These are phyloP conservation scores for Talaromyces sp. DNA, from an alignment of 2,329 filamentous ascomycete species.

Conservation along the genomic window DNA sequence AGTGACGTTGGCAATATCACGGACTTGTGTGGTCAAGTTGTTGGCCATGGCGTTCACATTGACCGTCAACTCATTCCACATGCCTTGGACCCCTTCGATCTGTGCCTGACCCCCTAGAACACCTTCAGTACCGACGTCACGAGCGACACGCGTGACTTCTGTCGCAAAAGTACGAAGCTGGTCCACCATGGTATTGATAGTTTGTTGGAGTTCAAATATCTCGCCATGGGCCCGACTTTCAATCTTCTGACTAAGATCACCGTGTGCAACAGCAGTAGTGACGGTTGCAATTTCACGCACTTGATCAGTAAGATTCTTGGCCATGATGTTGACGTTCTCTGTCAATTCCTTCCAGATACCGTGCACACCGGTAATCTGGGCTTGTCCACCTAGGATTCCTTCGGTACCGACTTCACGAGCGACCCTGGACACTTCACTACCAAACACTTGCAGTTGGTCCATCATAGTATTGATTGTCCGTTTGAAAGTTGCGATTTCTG, in stretches of 20 bases:
- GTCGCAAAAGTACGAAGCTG: slow-evolving; percentile 74
- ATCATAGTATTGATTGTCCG: slow-evolving; percentile 96
- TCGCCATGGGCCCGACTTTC: slow-evolving; percentile 70
- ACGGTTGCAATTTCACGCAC: slow-evolving; percentile 77
- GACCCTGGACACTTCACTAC: slow-evolving; percentile 84
- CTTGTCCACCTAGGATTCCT: slow-evolving; percentile 82
- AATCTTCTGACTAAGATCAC: slow-evolving; percentile 74
- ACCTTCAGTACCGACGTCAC: slow-evolving; percentile 76
- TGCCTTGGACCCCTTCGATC: slow-evolving; percentile 74
- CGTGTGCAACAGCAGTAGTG: slow-evolving; percentile 71
- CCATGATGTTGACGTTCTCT: slow-evolving; percentile 76
- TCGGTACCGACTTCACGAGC: slow-evolving; percentile 90
- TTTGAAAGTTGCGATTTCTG: slow-evolving; percentile 92
- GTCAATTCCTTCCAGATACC: slow-evolving; percentile 94
- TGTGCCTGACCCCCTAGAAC: slow-evolving; percentile 75
- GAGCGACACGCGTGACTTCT: slow-evolving; percentile 72
- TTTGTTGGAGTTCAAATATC: slow-evolving; percentile 72
- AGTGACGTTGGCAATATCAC: slow-evolving; percentile 79
- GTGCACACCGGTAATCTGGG: slow-evolving; percentile 80
- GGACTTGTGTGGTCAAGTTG: slow-evolving; percentile 79
- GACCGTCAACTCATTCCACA: slow-evolving; percentile 78
- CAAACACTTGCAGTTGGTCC: slow-evolving; percentile 88
- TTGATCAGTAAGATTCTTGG: slow-evolving; percentile 71
- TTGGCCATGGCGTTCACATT: slow-evolving; percentile 83
- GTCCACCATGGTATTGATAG: slow-evolving; percentile 82